Conservation (phyloP, 768 basidiomycete species). For the Neoboletus brunneissimus region DNA sequence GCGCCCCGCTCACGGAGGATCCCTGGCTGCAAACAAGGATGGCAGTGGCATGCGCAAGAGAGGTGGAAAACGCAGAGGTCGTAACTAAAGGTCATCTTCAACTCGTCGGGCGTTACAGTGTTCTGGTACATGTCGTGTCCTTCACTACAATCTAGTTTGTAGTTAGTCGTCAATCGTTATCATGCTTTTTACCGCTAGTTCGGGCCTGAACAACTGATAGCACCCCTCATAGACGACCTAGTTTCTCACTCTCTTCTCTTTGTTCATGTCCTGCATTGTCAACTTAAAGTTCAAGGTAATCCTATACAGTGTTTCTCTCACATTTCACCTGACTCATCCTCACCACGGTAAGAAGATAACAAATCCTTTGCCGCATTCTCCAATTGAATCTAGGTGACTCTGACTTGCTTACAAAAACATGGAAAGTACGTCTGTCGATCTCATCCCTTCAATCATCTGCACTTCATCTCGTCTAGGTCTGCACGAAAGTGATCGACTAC, state of each 20-base stretch:
- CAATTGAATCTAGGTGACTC: conserved; percentile 68
- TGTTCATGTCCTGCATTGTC: conserved; percentile 72
- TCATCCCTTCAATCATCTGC: not conserved
- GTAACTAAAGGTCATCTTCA: too few species aligned
- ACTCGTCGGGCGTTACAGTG: too few species aligned
- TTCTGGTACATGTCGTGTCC: too few species aligned
- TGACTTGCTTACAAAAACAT: conserved; percentile 84
- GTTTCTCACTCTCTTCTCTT: not conserved
- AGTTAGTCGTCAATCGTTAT: too few species aligned
- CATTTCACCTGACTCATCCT: conserved; percentile 3
- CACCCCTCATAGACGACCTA: too few species aligned
- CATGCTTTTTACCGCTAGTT: too few species aligned
- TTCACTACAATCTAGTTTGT: too few species aligned
- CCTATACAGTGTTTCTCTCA: not conserved
- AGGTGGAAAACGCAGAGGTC: too few species aligned
- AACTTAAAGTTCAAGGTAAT: conserved; percentile 81
- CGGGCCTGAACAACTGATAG: too few species aligned
- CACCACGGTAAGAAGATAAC: conserved; percentile 59
- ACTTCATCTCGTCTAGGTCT: conserved; percentile 50
- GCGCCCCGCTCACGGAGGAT: too few species aligned
- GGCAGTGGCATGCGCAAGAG: too few species aligned
- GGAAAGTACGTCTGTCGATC: conserved; percentile 59
- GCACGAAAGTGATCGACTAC: conserved; percentile 86
- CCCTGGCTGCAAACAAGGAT: too few species aligned
- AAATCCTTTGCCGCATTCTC: conserved; percentile 94